A percentile compares a stretch with the other conserved stretches of the same genome.
phyloP scores from a whole-genome alignment of 495 filamentous ascomycete species.

The Aspergillus sclerotioniger region DNA sequence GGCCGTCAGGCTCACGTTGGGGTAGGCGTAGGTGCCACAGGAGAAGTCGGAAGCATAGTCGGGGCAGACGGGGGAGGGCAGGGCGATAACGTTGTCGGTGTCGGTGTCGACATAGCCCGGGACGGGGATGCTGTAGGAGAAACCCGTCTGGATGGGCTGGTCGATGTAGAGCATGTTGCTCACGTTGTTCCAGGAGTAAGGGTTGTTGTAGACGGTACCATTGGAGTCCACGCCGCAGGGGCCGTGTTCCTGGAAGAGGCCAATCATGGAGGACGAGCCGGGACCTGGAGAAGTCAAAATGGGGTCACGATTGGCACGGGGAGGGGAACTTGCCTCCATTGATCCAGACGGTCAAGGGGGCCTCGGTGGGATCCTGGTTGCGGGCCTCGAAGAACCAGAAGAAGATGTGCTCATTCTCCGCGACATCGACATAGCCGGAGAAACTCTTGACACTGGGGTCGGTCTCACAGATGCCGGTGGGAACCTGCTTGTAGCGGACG shows the following conservation, averaged over 20 bases:
- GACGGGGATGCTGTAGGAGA: conserved; percentile 50
- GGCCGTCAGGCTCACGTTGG: conserved; percentile 49
- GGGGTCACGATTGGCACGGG: neutral
- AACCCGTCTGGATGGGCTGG: conserved; percentile 60
- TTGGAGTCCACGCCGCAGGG: conserved; percentile 55
- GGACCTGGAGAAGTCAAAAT: conserved; percentile 36
- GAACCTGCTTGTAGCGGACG: conserved; percentile 62
- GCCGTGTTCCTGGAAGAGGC: conserved; percentile 60
- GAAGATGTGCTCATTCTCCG: conserved; percentile 61
- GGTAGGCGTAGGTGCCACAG: conserved; percentile 56
- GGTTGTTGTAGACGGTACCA: conserved; percentile 49
- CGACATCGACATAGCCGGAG: conserved; percentile 65
- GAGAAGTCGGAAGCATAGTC: conserved; percentile 47
- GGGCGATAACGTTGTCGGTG: conserved; percentile 10
- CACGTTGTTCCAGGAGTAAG: conserved; percentile 57
- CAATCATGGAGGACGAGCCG: conserved; percentile 57
- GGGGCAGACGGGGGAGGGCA: conserved; percentile 52
- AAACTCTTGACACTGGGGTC: conserved; percentile 64
- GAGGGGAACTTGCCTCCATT: conserved; percentile 41
- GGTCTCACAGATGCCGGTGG: conserved; percentile 62
- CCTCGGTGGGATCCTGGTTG: conserved; percentile 49
- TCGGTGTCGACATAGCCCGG: conserved; percentile 28
- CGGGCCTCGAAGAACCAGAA: conserved; percentile 66
- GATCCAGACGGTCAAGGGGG: conserved; percentile 64
- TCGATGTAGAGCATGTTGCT: conserved; percentile 65